Evolutionary conservation across 208 protist species (phyloP).

Genomic region (Wallacemonas sp.): DNA sequence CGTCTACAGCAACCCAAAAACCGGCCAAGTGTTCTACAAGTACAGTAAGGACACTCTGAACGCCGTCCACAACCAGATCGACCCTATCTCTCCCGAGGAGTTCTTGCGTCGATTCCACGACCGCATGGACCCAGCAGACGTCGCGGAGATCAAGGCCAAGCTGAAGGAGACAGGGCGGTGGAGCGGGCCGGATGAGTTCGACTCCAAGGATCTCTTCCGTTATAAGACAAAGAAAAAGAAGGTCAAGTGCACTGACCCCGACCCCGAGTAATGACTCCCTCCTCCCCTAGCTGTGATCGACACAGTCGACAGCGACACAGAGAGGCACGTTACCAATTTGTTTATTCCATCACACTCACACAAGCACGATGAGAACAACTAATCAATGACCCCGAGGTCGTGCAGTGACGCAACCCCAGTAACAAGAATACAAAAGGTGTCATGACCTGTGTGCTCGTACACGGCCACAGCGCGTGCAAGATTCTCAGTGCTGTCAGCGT

Average conservation of each 20-base stretch:
- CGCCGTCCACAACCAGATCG: slow-evolving; percentile 79
- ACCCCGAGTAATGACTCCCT: slow-evolving; percentile 21
- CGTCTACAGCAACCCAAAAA: slow-evolving; percentile 68
- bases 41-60: slow-evolving; percentile 80
- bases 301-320: too few relatives aligned
- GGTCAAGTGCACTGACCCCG: slow-evolving; percentile 71
- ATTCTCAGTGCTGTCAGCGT: too few relatives aligned
- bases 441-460: too few relatives aligned
- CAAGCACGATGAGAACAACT: neutral
- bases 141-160: slow-evolving; percentile 57
- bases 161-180: slow-evolving; percentile 78
- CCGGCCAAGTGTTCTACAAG: slow-evolving; percentile 73
- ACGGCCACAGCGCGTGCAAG: too few relatives aligned
- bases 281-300: too few relatives aligned
- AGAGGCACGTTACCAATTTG: too few relatives aligned
- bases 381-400: too few relatives aligned
- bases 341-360: neutral
- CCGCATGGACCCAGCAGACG: slow-evolving; percentile 66
- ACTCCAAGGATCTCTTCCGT: slow-evolving; percentile 59
- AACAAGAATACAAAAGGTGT: too few relatives aligned
- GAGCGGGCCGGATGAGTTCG: slow-evolving; percentile 68
- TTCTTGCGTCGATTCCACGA: slow-evolving; percentile 83
- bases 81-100: slow-evolving; percentile 73
- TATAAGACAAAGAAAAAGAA: slow-evolving; percentile 68
- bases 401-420: too few relatives aligned